Percentiles rank a stretch among this genome's conserved stretches.
Conservation (phyloP, 2,329 filamentous ascomycete genomes). For the Claviceps sp. region DNA sequence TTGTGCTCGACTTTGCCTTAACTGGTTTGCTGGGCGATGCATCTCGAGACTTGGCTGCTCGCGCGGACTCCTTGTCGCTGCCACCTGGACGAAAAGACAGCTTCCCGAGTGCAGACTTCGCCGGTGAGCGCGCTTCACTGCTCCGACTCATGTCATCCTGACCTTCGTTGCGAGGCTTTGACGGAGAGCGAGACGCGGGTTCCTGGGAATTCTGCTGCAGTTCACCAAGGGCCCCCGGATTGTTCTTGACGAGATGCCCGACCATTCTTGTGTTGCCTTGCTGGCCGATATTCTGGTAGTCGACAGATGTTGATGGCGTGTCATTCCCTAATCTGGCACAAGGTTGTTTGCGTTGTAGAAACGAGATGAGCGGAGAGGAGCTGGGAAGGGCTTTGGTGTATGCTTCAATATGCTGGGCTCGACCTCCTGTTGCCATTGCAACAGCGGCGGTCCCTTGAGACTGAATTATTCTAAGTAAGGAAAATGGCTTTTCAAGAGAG, state of each 20-base stretch:
- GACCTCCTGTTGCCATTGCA: slow-evolving; percentile 10
- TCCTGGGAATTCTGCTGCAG: slow-evolving; percentile 42
- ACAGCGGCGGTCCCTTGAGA: not conserved
- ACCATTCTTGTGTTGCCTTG: slow-evolving; percentile 14
- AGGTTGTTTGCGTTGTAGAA: slow-evolving; percentile 36
- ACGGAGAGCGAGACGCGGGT: slow-evolving; percentile 24
- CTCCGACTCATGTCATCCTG: slow-evolving; percentile 12
- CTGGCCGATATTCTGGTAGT: not conserved
- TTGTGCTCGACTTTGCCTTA: slow-evolving; percentile 73
- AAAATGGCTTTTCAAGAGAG: no score
- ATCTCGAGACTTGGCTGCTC: slow-evolving; percentile 27
- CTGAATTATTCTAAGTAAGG: no score
- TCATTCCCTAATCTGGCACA: slow-evolving; percentile 24
- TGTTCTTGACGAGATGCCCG: slow-evolving; percentile 22
- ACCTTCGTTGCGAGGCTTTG: slow-evolving; percentile 22
- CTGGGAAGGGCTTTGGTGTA: slow-evolving; percentile 6
- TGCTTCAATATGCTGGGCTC: slow-evolving; percentile 2
- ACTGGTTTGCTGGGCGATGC: slow-evolving; percentile 48
- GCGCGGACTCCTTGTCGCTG: slow-evolving; percentile 20
- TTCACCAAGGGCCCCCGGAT: slow-evolving; percentile 38
- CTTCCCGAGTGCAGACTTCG: slow-evolving; percentile 18
- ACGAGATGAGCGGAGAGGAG: slow-evolving; percentile 21
- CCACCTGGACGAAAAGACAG: slow-evolving; percentile 31
- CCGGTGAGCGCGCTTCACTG: slow-evolving; percentile 4
- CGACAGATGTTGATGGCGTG: not conserved